Conservation (phyloP, 2,329 filamentous ascomycete species). For the Tympanopsis confertula region DNA sequence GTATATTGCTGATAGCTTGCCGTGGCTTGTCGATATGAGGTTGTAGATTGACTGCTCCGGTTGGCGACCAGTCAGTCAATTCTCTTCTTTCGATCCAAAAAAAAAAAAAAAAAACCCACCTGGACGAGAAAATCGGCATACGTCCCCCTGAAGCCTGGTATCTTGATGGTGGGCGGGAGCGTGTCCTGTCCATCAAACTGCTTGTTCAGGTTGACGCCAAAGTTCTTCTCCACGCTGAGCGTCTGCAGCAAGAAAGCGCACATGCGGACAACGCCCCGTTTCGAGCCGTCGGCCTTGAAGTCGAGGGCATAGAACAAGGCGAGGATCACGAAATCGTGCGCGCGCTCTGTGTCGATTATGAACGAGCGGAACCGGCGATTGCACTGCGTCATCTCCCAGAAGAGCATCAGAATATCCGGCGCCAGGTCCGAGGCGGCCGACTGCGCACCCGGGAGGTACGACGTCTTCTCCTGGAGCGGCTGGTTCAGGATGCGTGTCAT, state of each 20-base stretch:
- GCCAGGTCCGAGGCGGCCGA: constrained; percentile 66
- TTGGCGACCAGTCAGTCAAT: constrained; percentile 2
- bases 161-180: constrained; percentile 67
- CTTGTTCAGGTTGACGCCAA: constrained; percentile 82
- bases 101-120: constrained; percentile 33
- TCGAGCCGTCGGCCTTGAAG: constrained; percentile 72
- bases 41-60: constrained; percentile 67
- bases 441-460: constrained; percentile 78
- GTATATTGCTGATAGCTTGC: constrained; percentile 81
- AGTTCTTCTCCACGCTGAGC: constrained; percentile 81
- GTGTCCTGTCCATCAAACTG: constrained; percentile 80
- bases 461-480: constrained; percentile 76
- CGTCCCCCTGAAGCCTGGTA: constrained; percentile 74
- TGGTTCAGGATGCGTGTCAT: constrained; percentile 89
- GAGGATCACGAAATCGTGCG: constrained; percentile 83
- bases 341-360: constrained; percentile 87
- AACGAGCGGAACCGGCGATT: constrained; percentile 95
- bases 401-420: constrained; percentile 90
- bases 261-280: constrained; percentile 89
- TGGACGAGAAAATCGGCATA: constrained; percentile 93
- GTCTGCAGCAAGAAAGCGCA: constrained; percentile 96
- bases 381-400: constrained; percentile 95
- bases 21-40: constrained; percentile 82
- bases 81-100: no score
- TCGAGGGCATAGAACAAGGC: constrained; percentile 88